These are phyloP conservation scores for Chlorella ohadii DNA, from an alignment of 139 green algal genomes.

Conservation along the genomic window DNA sequence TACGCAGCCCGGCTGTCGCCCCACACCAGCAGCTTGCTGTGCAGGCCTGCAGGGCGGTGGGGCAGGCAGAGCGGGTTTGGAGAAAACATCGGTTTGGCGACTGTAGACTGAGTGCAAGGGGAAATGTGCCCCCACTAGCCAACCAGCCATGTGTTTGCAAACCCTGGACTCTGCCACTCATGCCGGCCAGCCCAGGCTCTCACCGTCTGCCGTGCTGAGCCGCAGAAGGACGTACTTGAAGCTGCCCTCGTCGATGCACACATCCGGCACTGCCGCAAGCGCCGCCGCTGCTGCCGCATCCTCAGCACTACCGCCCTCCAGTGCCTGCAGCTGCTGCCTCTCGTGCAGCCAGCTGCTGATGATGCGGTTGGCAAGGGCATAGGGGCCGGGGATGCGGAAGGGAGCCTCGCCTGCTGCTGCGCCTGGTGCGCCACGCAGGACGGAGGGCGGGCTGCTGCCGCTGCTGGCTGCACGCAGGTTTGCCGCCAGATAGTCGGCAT, in stretches of 20 bases:
- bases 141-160: too few relatives aligned
- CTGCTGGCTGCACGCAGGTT: neutral
- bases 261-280: conserved; percentile 30
- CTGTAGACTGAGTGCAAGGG: too few relatives aligned
- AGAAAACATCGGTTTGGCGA: too few relatives aligned
- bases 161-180: too few relatives aligned
- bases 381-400: conserved; percentile 62
- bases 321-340: neutral
- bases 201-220: conserved; percentile 43
- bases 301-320: neutral
- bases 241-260: conserved; percentile 57
- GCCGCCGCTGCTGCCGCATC: neutral
- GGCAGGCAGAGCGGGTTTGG: too few relatives aligned
- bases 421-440: neutral
- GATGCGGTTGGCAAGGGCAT: conserved; percentile 66
- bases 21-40: conserved; percentile 79
- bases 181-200: too few relatives aligned
- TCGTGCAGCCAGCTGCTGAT: conserved; percentile 59
- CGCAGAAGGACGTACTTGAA: conserved; percentile 91
- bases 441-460: neutral
- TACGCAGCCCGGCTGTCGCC: conserved; percentile 69
- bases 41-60: conserved; percentile 17
- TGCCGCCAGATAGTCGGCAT: conserved; percentile 49
- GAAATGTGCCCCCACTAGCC: too few relatives aligned
- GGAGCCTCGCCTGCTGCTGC: neutral